These are phyloP conservation scores for Umbelopsis sp. DNA, from an alignment of 192 early-diverging fungal species.

Conservation along the genomic window DNA sequence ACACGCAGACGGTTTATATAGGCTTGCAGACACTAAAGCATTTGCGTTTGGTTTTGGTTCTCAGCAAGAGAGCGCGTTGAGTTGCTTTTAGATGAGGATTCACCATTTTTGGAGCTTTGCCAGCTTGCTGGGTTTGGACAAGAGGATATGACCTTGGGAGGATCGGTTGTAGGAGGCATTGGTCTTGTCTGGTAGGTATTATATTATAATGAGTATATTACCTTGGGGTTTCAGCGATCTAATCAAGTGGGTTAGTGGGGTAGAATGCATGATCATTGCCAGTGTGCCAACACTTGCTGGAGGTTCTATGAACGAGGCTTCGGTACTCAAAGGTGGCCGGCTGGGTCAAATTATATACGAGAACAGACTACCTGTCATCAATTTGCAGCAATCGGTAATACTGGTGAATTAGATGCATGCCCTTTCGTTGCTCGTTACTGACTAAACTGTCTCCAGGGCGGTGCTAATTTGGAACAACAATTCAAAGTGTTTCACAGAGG, in stretches of 20 bases:
- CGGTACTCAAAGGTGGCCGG: constrained; percentile 56
- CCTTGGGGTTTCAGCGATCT: neutral
- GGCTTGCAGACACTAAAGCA: neutral
- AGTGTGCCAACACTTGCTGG: constrained; percentile 64
- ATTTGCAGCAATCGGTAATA: constrained; percentile 59
- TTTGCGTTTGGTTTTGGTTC: neutral
- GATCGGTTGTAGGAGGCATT: constrained; percentile 65
- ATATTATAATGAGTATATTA: neutral
- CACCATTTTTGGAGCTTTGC: constrained; percentile 64
- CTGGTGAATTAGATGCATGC: neutral
- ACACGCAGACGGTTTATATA: neutral
- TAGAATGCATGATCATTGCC: constrained; percentile 59
- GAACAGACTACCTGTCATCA: constrained; percentile 61
- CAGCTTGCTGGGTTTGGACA: constrained; percentile 65
- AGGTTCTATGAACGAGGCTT: constrained; percentile 63
- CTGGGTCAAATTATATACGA: constrained; percentile 57
- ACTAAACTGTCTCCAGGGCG: constrained; percentile 45
- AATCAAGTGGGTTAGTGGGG: constrained; percentile 38
- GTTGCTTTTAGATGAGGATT: constrained; percentile 63
- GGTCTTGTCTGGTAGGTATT: constrained; percentile 61
- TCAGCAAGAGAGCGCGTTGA: constrained; percentile 63
- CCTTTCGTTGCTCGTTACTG: neutral
- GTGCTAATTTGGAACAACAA: constrained; percentile 69
- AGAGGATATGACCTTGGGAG: constrained; percentile 67
- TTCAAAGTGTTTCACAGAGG: constrained; percentile 67